Base-by-base conservation (phyloP, 148 eudicot species). In the Rhododendron kiyosumense region DNA sequence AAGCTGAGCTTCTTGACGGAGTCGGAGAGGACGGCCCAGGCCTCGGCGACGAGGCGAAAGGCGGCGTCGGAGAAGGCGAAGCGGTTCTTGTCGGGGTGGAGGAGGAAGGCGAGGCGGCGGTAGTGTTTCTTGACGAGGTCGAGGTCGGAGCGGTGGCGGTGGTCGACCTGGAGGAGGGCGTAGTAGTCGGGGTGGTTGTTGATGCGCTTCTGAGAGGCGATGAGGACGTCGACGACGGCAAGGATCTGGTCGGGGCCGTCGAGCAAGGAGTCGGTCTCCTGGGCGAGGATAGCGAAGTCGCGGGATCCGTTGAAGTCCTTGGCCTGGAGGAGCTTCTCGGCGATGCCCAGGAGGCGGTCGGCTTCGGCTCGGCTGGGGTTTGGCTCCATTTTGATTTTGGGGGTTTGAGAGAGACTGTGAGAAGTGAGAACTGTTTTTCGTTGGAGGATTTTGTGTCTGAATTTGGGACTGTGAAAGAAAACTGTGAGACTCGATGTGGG, bases 221-320 rank as follows among this genome's bases (percentile, higher is more conserved):
- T 48, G 76, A 97, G 85, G 43, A 95, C 98, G 46, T 97, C 98
- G 86, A 88, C 83, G 10, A 97, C 91, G 54, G 98, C 98, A 1
- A 97, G 84, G 93, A 97, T 97, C 93, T 94, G 98, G 86, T 97
- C 98, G 86, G 98, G 82, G 80, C 94, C 94, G 11, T 95, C 96
- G 22, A 93, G 82, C 0, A 95, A 86, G 0, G 98, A 93, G 54
- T 94, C 98, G 18, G 98, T 91, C 83, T 97, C 99, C 61, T 95
- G 98, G 1, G 99, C 98, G 8, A 95, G 65, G 36, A 95, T 84
- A 17, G 98, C 98, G 92, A 97, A 97, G 80, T 95, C 98, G 26
- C 94, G 84, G 26, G 90, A 89, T 34, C 98, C 93, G 83, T 85
- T 74, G 74, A 93, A 91, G 87, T 97, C 99, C 76, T 92, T 91